A percentile compares a stretch with the other conserved stretches of the same genome.
phyloP scores from a whole-genome alignment of 2,329 filamentous ascomycete genomes.

The Fusarium agapanthi region DNA sequence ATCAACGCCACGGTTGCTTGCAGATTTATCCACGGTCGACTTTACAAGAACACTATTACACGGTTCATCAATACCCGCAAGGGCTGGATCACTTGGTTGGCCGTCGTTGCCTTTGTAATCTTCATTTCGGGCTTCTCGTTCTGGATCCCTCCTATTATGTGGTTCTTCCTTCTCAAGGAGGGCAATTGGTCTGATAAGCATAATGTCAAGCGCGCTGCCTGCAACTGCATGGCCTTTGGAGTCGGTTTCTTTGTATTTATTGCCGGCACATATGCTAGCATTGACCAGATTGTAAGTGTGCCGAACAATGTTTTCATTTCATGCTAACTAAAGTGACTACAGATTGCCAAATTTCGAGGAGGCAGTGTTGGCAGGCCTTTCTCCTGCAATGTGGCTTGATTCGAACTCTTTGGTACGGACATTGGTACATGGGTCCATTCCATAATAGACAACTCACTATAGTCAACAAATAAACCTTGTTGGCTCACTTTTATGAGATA shows the following conservation, averaged over 20 bases:
- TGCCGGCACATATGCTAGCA: conserved; percentile 44
- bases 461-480: background rate
- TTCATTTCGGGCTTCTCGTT: conserved; percentile 56
- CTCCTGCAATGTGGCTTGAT: conserved; percentile 22
- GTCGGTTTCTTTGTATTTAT: conserved; percentile 44
- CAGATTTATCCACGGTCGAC: conserved; percentile 56
- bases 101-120: conserved; percentile 66
- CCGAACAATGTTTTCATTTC: no score
- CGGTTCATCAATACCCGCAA: conserved; percentile 57
- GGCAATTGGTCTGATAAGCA: conserved; percentile 40
- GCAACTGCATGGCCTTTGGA: conserved; percentile 39
- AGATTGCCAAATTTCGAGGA: conserved; percentile 35
- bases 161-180: conserved; percentile 50
- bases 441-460: background rate
- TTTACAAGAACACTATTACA: conserved; percentile 52
- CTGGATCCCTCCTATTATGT: conserved; percentile 53
- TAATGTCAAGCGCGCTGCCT: conserved; percentile 37
- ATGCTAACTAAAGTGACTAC: background rate
- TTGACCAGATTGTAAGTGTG: conserved; percentile 42
- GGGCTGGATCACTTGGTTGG: conserved; percentile 65
- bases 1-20: conserved; percentile 65
- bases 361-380: conserved; percentile 39
- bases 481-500: background rate
- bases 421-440: background rate
- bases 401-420: no score